Evolutionary conservation across 2,329 filamentous ascomycete species (phyloP).

Genomic region (Aspergillus texensis): DNA sequence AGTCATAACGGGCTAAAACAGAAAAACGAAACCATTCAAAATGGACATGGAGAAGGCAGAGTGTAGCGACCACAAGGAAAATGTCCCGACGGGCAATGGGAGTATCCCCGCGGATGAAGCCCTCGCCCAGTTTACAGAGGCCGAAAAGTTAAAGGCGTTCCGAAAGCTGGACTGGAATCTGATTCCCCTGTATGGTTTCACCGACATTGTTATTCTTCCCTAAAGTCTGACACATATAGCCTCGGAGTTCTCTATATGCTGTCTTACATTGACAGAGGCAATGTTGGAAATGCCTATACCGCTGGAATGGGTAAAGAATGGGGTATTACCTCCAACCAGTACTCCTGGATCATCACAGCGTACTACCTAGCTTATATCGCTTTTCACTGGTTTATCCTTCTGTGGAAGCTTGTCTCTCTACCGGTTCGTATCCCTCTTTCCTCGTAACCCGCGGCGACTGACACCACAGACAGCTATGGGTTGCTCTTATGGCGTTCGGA

Average conservation of each 20-base stretch:
- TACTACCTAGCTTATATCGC: background rate
- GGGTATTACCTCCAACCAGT: background rate
- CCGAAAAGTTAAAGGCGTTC: no score
- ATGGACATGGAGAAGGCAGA: no score
- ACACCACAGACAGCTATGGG: background rate
- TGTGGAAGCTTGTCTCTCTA: background rate
- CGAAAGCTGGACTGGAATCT: no score
- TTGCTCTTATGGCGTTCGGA: background rate
- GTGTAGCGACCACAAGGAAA: no score
- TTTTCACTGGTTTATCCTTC: background rate
- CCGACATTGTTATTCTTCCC: no score
- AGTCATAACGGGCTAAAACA: no score
- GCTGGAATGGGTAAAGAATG: background rate
- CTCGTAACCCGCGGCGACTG: background rate
- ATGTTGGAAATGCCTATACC: background rate
- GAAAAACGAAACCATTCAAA: no score
- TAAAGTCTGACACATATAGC: background rate
- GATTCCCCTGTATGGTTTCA: no score
- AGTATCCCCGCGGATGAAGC: no score
- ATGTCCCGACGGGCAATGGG: no score
- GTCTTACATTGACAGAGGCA: background rate
- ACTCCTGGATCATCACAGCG: background rate
- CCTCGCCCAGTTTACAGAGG: no score
- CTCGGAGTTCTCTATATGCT: background rate
- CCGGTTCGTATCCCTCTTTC: background rate